Base-by-base conservation (phyloP, 2,329 filamentous ascomycete genomes). In the Zasmidium cellare region DNA sequence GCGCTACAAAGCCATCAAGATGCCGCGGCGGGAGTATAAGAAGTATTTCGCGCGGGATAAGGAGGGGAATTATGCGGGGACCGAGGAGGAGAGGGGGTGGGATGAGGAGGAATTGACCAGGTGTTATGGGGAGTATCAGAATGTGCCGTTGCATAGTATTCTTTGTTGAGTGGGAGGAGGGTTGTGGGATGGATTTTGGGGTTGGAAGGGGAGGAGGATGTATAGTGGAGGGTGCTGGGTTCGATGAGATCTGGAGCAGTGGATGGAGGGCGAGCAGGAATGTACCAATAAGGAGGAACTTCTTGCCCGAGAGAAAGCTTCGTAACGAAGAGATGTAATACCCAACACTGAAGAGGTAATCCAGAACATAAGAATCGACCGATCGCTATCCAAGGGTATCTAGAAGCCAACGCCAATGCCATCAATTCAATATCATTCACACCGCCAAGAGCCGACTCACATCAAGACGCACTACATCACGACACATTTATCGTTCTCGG, bases 391-490 rank as follows among this genome's bases (percentile, higher is more conserved):
- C 35, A 41, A 41, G 35, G 35, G 35, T 41, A 41, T 41, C 35
- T 41, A 41, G 35, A 41, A 41, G 7, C 35, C 35, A 18, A 14
- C 35, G 16, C n/a, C 35, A 41, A 9, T 6, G 3, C 35, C 7
- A 16, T n/a, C 7, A 41, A 16, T 6, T 41, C 35, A 18, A 16
- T n/a, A 14, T 5, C 16, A 3, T 14, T 41, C n/a, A n/a, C n/a
- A n/a, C n/a, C n/a, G n/a, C n/a, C n/a, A n/a, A n/a, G n/a, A n/a
- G n/a, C n/a, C 12, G 35, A 41, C 20, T 28, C 23, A 52, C 50
- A 52, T 52, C 16, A 52, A 44, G 18, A 52, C 12, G 23, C 49
- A 51, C 62, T 65, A 82, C 81, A 83, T 83, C 52, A 83, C 74
- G 38, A 76, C 68, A 64, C 80, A 83, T 59, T 71, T 74, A 56